A percentile compares a stretch with the other conserved stretches of the same genome.
These are phyloP conservation scores for Cutaneotrichosporon mucoides DNA, from an alignment of 1,284 basidiomycete species.

Conservation along the genomic window DNA sequence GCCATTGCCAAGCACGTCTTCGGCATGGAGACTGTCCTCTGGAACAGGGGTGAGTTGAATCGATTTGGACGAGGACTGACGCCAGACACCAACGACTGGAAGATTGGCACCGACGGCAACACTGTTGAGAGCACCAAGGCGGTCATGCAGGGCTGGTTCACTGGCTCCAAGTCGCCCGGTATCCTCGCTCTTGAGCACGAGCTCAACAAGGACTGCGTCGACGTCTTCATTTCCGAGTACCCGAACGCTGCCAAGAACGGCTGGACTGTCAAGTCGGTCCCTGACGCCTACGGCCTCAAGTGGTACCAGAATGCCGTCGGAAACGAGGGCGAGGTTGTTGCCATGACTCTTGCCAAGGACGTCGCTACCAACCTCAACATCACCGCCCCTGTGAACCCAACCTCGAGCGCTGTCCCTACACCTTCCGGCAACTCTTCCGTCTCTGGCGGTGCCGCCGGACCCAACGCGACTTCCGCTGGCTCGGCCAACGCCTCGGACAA, in stretches of 20 bases:
- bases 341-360: conserved; percentile 18
- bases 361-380: conserved; percentile 24
- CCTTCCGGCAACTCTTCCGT: not conserved
- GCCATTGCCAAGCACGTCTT: conserved; percentile 52
- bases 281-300: conserved; percentile 36
- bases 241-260: conserved; percentile 32
- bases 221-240: conserved; percentile 37
- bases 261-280: conserved; percentile 39
- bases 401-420: not conserved
- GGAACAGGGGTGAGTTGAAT: conserved; percentile 34
- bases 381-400: not conserved
- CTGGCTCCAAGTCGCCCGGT: conserved; percentile 32
- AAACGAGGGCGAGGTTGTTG: conserved; percentile 22
- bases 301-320: conserved; percentile 43
- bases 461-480: not conserved
- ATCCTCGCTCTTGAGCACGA: conserved; percentile 43
- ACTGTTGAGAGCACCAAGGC: conserved; percentile 27
- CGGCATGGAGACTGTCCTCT: conserved; percentile 46
- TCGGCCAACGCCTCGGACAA: not conserved
- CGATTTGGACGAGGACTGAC: not conserved
- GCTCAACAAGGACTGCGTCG: conserved; percentile 31
- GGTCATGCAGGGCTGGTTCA: conserved; percentile 27
- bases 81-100: conserved; percentile 47
- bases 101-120: conserved; percentile 33
- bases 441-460: not conserved